These are phyloP conservation scores for Entomortierella lignicola DNA, from an alignment of 192 early-diverging fungal genomes.

Conservation along the genomic window DNA sequence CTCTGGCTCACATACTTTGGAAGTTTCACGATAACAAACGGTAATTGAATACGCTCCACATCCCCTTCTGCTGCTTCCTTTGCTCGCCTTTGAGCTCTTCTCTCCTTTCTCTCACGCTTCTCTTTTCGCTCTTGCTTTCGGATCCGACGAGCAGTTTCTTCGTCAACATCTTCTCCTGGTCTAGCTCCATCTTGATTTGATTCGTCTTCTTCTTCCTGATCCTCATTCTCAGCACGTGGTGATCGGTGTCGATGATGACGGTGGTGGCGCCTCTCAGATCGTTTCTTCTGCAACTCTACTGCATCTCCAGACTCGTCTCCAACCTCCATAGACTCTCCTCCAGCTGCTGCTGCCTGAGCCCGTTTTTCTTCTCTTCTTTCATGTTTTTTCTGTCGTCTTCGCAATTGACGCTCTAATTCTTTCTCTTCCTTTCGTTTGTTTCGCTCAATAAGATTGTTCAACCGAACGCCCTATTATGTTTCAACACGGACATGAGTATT, in stretches of 20 bases:
- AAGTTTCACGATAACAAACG: constrained; percentile 24
- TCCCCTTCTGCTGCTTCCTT: constrained; percentile 8
- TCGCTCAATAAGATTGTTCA: constrained; percentile 33
- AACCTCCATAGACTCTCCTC: constrained; percentile 2
- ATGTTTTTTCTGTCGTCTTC: constrained; percentile 9
- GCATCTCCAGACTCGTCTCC: constrained; percentile 8
- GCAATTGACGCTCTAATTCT: constrained; percentile 25
- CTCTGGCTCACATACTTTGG: constrained; percentile 43
- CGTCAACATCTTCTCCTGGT: constrained; percentile 15
- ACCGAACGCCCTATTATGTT: constrained; percentile 25
- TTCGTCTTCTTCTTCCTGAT: neutral
- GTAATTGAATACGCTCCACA: constrained; percentile 27
- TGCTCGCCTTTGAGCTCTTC: constrained; percentile 23
- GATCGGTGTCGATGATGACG: constrained; percentile 39
- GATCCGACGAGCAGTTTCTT: constrained; percentile 20
- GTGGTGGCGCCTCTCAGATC: constrained; percentile 17
- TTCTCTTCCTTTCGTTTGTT: constrained; percentile 36
- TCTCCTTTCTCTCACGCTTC: constrained; percentile 33
- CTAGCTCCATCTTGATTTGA: neutral
- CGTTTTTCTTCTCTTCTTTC: constrained; percentile 31
- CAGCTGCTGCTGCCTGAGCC: constrained; percentile 1
- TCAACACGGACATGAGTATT: neutral
- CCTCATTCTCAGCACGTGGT: constrained; percentile 17
- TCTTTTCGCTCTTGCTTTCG: constrained; percentile 28
- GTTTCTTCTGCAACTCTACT: neutral